Evolutionary conservation across 1,284 basidiomycete species (phyloP).

Genomic region (Calocybe gambosa): DNA sequence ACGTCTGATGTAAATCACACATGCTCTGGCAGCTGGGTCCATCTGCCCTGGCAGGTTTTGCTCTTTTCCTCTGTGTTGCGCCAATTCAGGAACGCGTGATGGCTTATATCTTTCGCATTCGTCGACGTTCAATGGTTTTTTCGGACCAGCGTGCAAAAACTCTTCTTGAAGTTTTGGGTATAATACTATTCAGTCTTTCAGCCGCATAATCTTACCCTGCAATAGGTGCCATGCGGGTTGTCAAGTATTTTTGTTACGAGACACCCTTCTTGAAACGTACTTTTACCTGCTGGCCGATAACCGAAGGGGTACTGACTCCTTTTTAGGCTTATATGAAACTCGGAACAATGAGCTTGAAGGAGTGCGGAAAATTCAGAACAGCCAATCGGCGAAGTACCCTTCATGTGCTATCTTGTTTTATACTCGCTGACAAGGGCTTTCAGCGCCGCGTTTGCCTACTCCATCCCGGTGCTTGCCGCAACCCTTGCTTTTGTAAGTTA

Average conservation of each 20-base stretch:
- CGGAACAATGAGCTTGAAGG: slow-evolving; percentile 51
- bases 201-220: slow-evolving; percentile 1
- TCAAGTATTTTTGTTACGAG: slow-evolving; percentile 76
- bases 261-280: slow-evolving; percentile 55
- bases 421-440: background rate
- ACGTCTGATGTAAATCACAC: background rate
- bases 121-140: slow-evolving; percentile 58
- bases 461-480: slow-evolving; percentile 63
- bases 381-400: slow-evolving; percentile 55
- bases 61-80: slow-evolving; percentile 61
- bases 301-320: background rate
- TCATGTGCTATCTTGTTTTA: background rate
- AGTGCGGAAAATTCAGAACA: slow-evolving; percentile 52
- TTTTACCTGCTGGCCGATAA: slow-evolving; percentile 14
- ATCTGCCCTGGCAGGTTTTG: slow-evolving; percentile 73
- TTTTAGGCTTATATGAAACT: slow-evolving; percentile 46
- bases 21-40: slow-evolving; percentile 52
- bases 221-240: slow-evolving; percentile 61
- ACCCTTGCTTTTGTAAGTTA: slow-evolving; percentile 75
- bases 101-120: slow-evolving; percentile 57
- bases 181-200: slow-evolving; percentile 4
- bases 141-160: slow-evolving; percentile 68
- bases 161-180: slow-evolving; percentile 60
- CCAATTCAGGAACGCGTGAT: slow-evolving; percentile 71
- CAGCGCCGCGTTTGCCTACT: slow-evolving; percentile 48